phyloP scores from a whole-genome alignment of 169 alveolate species.

The Plasmodium knowlesi region DNA sequence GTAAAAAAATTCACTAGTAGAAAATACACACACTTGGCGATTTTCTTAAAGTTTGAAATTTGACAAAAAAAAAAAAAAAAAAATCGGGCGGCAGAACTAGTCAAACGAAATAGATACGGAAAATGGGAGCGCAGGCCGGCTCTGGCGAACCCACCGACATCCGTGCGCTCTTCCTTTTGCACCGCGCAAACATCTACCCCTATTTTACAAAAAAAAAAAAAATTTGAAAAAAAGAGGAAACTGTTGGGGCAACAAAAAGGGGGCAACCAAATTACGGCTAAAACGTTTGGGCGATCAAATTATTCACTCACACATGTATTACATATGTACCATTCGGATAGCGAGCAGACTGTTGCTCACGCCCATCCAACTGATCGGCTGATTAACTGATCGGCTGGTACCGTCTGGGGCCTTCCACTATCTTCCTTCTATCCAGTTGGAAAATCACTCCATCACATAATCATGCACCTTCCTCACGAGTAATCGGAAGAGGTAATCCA shows the following conservation, averaged over 20 bases:
- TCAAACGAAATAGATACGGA: background rate
- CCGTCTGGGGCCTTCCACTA: background rate
- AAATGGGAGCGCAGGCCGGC: background rate
- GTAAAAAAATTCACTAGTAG: background rate
- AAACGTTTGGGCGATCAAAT: background rate
- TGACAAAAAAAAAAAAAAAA: background rate
- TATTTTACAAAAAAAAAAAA: background rate
- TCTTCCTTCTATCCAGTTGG: background rate
- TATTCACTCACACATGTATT: background rate
- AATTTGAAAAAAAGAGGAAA: background rate
- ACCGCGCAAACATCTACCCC: background rate
- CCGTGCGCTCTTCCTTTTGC: background rate
- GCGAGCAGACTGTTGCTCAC: background rate
- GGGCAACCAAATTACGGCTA: background rate
- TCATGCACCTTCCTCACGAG: slow-evolving; percentile 26
- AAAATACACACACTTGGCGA: background rate
- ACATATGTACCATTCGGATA: background rate
- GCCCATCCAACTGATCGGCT: too few relatives aligned
- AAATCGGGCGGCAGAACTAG: background rate
- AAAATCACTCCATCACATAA: slow-evolving; percentile 20
- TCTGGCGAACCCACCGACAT: background rate
- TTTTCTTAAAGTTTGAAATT: background rate
- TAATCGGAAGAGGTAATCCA: slow-evolving; percentile 27
- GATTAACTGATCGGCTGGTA: too few relatives aligned
- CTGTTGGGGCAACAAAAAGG: background rate